These are phyloP conservation scores for Zygosaccharomyces sapae DNA, from an alignment of 1,139 yeast species.

Conservation along the genomic window DNA sequence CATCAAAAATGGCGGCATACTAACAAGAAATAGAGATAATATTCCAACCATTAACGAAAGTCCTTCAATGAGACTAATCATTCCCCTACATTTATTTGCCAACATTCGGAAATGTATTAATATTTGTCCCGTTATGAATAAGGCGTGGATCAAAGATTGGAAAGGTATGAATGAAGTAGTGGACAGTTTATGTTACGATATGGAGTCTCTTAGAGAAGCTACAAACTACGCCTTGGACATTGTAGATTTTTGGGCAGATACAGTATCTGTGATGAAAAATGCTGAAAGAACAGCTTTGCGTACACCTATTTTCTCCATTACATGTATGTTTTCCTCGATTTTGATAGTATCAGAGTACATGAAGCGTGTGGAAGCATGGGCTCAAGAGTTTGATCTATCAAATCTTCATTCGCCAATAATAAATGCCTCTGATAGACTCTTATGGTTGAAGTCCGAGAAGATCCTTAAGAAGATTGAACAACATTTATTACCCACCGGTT, in stretches of 20 bases:
- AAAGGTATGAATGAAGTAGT: conserved; percentile 54
- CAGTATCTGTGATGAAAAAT: conserved; percentile 57
- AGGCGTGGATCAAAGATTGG: conserved; percentile 63
- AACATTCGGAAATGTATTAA: conserved; percentile 59
- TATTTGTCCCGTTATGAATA: conserved; percentile 52
- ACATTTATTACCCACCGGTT: conserved; percentile 44
- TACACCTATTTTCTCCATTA: conserved; percentile 70
- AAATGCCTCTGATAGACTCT: conserved; percentile 37
- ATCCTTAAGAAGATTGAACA: conserved; percentile 54
- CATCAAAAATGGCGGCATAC: conserved; percentile 58
- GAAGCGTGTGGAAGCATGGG: conserved; percentile 51
- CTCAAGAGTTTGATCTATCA: conserved; percentile 32
- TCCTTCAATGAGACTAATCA: conserved; percentile 56
- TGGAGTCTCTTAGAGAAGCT: conserved; percentile 49
- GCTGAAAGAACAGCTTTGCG: conserved; percentile 61
- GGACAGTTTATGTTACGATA: conserved; percentile 41
- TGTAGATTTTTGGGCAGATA: conserved; percentile 64
- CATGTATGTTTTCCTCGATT: conserved; percentile 60
- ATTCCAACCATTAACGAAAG: conserved; percentile 46
- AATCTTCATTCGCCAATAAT: conserved; percentile 25
- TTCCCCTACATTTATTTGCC: conserved; percentile 61
- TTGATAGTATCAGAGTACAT: conserved; percentile 60
- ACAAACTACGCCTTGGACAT: conserved; percentile 55
- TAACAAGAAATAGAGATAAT: conserved; percentile 45
- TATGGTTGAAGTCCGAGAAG: conserved; percentile 39